Base-by-base conservation (phyloP, 768 basidiomycete species). In the Lentinus tigrinus region DNA sequence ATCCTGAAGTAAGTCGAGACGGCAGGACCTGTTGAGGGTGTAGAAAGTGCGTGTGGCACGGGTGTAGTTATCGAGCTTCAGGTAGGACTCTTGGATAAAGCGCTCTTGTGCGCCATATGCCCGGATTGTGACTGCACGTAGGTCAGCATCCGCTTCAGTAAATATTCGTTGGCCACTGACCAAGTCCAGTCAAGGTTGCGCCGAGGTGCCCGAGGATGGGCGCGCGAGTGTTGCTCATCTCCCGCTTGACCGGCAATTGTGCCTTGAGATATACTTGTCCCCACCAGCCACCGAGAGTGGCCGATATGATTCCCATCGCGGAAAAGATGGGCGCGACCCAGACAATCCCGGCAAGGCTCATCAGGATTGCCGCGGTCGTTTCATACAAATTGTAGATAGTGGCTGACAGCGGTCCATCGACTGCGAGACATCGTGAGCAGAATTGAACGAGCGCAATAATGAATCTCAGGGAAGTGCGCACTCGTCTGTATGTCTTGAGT, bases 401-500 rank as follows among this genome's bases (percentile, higher is more conserved):
- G 28, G 63, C 54, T 6, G 67, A 58, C 26, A 75, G 56, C 0
- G 68, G 71, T 11, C 71, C 74, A 57, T 79, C 78, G 43, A 78
- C 76, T 72, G 46, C 42, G 39, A 38, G 9, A 3, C 19, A 8
- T n/a, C 40, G 24, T 13, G 6, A 10, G 21, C 13, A 21, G 6
- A 17, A 6, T 17, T 43, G 8, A 11, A 24, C 47, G 0, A 21
- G 38, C 8, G 3, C 21, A 23, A 46, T 7, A 8, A 44, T n/a
- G 42, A 17, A 21, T 9, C 9, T 6, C 10, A 2, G 26, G 13
- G 14, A 50, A 34, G 24, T 4, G 47, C 68, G 24, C 56, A 72
- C 72, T 54, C 8, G 73, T 67, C 39, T 71, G 73, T 24, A 89
- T 85, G 65, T 90, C 88, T 56, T 86, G 82, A 3, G 87, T 89